Percentiles rank a stretch among this genome's conserved stretches.
These are phyloP conservation scores for Amaranthus palmeri DNA, from an alignment of 148 eudicot genomes.

Conservation along the genomic window DNA sequence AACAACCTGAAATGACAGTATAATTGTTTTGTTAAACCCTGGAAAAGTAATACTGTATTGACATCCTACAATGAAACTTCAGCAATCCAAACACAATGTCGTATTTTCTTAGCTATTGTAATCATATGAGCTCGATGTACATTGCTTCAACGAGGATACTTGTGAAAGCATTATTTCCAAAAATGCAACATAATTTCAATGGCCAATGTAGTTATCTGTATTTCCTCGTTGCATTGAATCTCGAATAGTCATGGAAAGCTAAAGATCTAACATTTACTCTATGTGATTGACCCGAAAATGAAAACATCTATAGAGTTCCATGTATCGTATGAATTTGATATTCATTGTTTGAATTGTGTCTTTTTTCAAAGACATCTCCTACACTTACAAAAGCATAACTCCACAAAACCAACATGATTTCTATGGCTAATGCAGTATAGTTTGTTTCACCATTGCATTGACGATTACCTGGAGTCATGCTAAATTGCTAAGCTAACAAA, in stretches of 20 bases:
- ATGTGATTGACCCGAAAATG: too few species aligned
- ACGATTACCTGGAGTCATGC: not conserved
- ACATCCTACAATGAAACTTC: not conserved
- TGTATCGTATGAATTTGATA: not conserved
- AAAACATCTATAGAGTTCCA: not conserved
- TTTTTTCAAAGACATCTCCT: not conserved
- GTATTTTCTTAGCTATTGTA: too few species aligned
- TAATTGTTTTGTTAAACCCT: not conserved
- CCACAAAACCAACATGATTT: slow-evolving; percentile 5
- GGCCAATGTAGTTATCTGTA: too few species aligned
- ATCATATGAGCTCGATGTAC: too few species aligned
- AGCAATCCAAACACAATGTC: not conserved
- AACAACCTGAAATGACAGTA: slow-evolving; percentile 64
- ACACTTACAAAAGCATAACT: not conserved
- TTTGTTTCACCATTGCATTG: not conserved
- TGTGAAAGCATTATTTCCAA: too few species aligned
- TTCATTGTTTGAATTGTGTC: not conserved
- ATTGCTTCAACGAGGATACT: too few species aligned
- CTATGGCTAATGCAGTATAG: not conserved
- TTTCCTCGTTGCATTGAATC: too few species aligned
- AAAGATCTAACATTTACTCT: too few species aligned
- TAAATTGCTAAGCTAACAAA: not conserved
- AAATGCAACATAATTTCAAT: too few species aligned
- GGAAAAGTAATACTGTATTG: not conserved
- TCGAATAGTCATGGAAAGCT: too few species aligned